phyloP scores from a whole-genome alignment of 805 yeast genomes.

The Wickerhamiella slavikovae region DNA sequence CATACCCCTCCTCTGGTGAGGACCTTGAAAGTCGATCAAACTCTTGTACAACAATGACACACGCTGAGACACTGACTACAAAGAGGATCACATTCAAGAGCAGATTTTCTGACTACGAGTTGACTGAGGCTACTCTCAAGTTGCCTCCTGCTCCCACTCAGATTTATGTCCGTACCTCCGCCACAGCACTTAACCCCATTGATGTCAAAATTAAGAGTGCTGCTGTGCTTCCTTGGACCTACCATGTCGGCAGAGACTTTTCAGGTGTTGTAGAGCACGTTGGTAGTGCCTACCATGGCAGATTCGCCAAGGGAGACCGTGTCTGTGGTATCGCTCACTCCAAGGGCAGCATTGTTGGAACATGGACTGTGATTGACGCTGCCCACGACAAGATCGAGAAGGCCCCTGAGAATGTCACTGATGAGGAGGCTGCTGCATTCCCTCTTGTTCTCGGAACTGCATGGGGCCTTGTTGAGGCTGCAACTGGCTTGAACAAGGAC shows the following conservation, averaged over 20 bases:
- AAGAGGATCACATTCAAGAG: too few species aligned
- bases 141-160: conserved; percentile 26
- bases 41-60: too few species aligned
- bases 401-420: conserved; percentile 27
- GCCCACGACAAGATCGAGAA: conserved; percentile 25
- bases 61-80: too few species aligned
- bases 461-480: conserved; percentile 19
- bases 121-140: too few species aligned
- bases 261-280: conserved; percentile 37
- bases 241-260: conserved; percentile 58
- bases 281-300: conserved; percentile 24
- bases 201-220: conserved; percentile 31
- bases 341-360: not conserved
- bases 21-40: too few species aligned
- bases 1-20: too few species aligned
- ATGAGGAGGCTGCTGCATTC: conserved; percentile 42
- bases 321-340: conserved; percentile 33
- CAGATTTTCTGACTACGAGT: too few species aligned
- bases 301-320: conserved; percentile 34
- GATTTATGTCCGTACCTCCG: conserved; percentile 36
- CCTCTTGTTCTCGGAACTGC: conserved; percentile 53
- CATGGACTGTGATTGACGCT: not conserved
- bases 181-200: conserved; percentile 43
- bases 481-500: conserved; percentile 19
- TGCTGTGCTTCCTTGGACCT: conserved; percentile 14